Conservation (phyloP, 257 asterid species). For the Plantago major region DNA sequence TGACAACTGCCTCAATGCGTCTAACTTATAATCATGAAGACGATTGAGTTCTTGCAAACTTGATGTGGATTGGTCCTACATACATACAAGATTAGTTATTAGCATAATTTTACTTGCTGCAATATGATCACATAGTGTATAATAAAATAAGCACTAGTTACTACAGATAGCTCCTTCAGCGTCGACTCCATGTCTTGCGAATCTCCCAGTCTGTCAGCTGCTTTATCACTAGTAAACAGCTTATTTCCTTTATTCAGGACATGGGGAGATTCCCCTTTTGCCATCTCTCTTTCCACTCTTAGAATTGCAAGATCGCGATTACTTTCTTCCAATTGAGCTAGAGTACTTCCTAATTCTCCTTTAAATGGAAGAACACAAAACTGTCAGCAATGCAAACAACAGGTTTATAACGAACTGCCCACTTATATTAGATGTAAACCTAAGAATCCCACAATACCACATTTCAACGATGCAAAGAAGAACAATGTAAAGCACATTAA, state of each 20-base stretch:
- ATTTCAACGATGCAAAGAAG: too few species aligned
- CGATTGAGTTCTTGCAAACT: slow-evolving; percentile 63
- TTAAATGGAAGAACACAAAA: slow-evolving; percentile 24
- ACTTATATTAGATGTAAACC: too few species aligned
- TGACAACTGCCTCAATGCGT: slow-evolving; percentile 60
- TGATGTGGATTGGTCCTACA: slow-evolving; percentile 66
- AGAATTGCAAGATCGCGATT: slow-evolving; percentile 61
- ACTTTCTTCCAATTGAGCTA: slow-evolving; percentile 74
- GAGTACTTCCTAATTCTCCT: slow-evolving; percentile 75
- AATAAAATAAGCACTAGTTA: slow-evolving; percentile 20
- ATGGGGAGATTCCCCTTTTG: slow-evolving; percentile 50
- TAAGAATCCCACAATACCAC: too few species aligned
- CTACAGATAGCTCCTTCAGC: slow-evolving; percentile 75
- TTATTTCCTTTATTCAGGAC: slow-evolving; percentile 51
- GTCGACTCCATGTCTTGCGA: slow-evolving; percentile 74
- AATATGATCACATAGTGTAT: too few species aligned
- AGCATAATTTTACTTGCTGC: too few species aligned
- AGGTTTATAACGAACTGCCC: too few species aligned
- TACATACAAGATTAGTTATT: slow-evolving; percentile 14
- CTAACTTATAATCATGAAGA: slow-evolving; percentile 81
- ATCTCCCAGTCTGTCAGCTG: slow-evolving; percentile 63
- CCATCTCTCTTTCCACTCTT: slow-evolving; percentile 63
- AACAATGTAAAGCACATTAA: too few species aligned
- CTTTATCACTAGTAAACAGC: slow-evolving; percentile 45
- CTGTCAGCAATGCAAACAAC: slow-evolving; percentile 13